phyloP scores from a whole-genome alignment of 257 asterid genomes.

The Lycium ferocissimum region DNA sequence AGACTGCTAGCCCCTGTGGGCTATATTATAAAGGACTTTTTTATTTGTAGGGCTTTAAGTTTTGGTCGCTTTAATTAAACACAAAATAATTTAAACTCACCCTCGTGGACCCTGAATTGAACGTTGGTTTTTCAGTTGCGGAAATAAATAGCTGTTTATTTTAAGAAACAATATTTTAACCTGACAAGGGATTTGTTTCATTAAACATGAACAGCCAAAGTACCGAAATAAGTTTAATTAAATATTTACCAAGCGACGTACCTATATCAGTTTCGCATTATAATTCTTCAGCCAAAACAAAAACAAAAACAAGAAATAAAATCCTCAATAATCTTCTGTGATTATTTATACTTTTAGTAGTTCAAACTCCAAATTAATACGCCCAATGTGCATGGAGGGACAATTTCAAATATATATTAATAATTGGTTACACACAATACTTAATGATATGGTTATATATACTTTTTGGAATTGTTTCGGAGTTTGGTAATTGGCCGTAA shows the following conservation, averaged over 20 bases:
- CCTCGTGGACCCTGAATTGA: not conserved
- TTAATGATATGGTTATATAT: not conserved
- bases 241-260: not conserved
- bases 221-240: not conserved
- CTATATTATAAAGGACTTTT: not conserved
- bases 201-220: not conserved
- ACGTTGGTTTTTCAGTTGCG: not conserved
- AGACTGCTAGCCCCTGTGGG: not conserved
- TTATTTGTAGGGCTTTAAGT: not conserved
- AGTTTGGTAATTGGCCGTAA: not conserved
- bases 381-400: not conserved
- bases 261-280: too few relatives aligned
- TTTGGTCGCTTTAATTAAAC: not conserved
- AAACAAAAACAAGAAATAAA: not conserved
- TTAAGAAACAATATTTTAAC: not conserved
- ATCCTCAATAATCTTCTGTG: too few relatives aligned
- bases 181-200: not conserved
- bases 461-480: not conserved
- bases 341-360: not conserved
- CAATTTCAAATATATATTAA: not conserved
- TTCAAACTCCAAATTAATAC: not conserved
- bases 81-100: slow-evolving; percentile 2
- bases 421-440: not conserved
- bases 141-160: not conserved
- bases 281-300: not conserved